Conservation (phyloP, 2,329 filamentous ascomycete genomes). For the Emergomyces orientalis region DNA sequence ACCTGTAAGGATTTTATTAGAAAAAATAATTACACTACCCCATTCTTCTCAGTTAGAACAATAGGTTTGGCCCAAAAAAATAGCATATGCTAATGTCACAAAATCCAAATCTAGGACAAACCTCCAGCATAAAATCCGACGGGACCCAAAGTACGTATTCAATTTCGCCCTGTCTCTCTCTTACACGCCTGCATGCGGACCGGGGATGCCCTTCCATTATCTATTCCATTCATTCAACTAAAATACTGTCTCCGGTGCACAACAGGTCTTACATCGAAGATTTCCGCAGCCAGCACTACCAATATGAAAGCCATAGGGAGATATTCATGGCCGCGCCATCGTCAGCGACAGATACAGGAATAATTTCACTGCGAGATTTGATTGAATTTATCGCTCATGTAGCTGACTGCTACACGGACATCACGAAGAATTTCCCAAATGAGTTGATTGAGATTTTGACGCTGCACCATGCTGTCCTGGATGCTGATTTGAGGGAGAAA, state of each 20-base stretch:
- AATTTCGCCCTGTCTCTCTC: not conserved
- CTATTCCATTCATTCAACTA: not conserved
- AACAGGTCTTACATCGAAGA: constrained; percentile 77
- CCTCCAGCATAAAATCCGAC: constrained; percentile 82
- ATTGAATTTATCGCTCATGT: constrained; percentile 92
- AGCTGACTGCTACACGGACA: constrained; percentile 80
- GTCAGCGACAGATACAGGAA: constrained; percentile 64
- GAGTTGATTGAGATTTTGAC: constrained; percentile 74
- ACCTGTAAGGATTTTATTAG: constrained; percentile 50
- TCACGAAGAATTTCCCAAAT: constrained; percentile 66
- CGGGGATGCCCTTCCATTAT: not conserved
- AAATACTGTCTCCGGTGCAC: constrained; percentile 1
- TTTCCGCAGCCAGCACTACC: constrained; percentile 76
- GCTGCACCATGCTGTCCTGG: constrained; percentile 71
- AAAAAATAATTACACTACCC: constrained; percentile 13
- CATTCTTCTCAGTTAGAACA: constrained; percentile 17
- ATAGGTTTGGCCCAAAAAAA: not conserved
- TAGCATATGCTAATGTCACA: constrained; percentile 17
- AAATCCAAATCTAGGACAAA: constrained; percentile 50
- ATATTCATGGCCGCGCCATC: constrained; percentile 81
- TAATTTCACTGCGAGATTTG: constrained; percentile 78
- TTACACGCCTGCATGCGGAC: not conserved
- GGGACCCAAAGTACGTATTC: constrained; percentile 63
- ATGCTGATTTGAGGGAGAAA: constrained; percentile 83
- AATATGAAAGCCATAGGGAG: constrained; percentile 84